These are phyloP conservation scores for Phytopythium ostracodes DNA, from an alignment of 352 stramenopile genomes.

Conservation along the genomic window DNA sequence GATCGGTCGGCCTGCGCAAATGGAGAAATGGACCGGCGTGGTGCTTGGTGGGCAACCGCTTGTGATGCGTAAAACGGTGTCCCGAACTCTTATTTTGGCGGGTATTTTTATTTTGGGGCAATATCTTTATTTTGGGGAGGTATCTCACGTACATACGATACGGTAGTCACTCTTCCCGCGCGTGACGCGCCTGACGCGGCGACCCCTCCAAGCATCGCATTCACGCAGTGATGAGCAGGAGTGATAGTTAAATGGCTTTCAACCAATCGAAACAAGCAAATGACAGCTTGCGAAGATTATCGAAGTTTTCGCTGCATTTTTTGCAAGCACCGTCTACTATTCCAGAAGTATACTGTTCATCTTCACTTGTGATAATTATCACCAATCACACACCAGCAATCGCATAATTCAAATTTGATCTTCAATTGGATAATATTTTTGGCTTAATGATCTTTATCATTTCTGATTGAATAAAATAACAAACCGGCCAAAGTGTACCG, in stretches of 20 bases:
- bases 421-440: neutral
- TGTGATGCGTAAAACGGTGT: neutral
- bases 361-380: too few species aligned
- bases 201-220: neutral
- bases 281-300: too few species aligned
- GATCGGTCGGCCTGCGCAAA: neutral
- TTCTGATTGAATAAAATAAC: neutral
- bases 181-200: constrained; percentile 1
- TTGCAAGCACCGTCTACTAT: too few species aligned
- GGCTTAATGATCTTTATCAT: neutral
- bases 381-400: too few species aligned
- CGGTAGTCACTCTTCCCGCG: too few species aligned
- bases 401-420: too few species aligned
- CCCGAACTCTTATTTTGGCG: too few species aligned
- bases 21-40: neutral
- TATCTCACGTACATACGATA: too few species aligned
- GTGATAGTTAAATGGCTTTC: neutral
- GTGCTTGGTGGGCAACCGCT: neutral
- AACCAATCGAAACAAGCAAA: neutral
- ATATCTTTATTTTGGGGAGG: too few species aligned
- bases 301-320: too few species aligned
- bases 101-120: too few species aligned
- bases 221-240: neutral
- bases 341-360: too few species aligned
- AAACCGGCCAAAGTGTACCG: neutral